These are phyloP conservation scores for Cicer arietinum DNA, from an alignment of 306 rosid genomes.

Conservation along the genomic window DNA sequence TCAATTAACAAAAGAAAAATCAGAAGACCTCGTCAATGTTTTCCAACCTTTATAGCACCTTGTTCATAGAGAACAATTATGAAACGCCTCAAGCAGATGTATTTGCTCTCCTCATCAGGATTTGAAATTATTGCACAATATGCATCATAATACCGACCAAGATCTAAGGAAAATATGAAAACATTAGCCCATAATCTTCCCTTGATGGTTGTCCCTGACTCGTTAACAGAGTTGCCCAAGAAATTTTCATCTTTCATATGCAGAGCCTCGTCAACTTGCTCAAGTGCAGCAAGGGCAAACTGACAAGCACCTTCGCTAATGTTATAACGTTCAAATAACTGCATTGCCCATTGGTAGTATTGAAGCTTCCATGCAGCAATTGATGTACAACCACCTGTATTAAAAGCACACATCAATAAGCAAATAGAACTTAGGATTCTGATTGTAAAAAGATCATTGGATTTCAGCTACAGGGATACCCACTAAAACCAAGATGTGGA, in stretches of 20 bases:
- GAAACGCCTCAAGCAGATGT: slow-evolving; percentile 91
- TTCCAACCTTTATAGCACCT: slow-evolving; percentile 78
- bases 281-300: slow-evolving; percentile 98
- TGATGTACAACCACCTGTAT: slow-evolving; percentile 60
- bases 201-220: slow-evolving; percentile 69
- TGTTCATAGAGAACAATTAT: slow-evolving; percentile 84
- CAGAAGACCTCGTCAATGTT: slow-evolving; percentile 26
- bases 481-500: slow-evolving; percentile 67
- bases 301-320: slow-evolving; percentile 89
- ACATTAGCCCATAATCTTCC: slow-evolving; percentile 97
- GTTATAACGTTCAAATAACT: slow-evolving; percentile 83
- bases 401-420: slow-evolving; percentile 34
- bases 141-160: slow-evolving; percentile 75
- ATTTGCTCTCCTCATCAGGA: slow-evolving; percentile 95
- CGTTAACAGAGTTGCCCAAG: slow-evolving; percentile 52
- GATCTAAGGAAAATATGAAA: slow-evolving; percentile 89
- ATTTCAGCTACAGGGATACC: slow-evolving; percentile 48
- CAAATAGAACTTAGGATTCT: slow-evolving; percentile 6
- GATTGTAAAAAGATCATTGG: slow-evolving; percentile 33
- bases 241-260: slow-evolving; percentile 46
- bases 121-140: slow-evolving; percentile 95
- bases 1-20: slow-evolving; percentile 17
- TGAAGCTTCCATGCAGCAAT: slow-evolving; percentile 77
- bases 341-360: slow-evolving; percentile 96
- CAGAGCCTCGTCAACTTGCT: slow-evolving; percentile 87